Percentiles rank a stretch among this genome's conserved stretches.
phyloP scores from a whole-genome alignment of 495 filamentous ascomycete species.

The Aspergillus asperescens region DNA sequence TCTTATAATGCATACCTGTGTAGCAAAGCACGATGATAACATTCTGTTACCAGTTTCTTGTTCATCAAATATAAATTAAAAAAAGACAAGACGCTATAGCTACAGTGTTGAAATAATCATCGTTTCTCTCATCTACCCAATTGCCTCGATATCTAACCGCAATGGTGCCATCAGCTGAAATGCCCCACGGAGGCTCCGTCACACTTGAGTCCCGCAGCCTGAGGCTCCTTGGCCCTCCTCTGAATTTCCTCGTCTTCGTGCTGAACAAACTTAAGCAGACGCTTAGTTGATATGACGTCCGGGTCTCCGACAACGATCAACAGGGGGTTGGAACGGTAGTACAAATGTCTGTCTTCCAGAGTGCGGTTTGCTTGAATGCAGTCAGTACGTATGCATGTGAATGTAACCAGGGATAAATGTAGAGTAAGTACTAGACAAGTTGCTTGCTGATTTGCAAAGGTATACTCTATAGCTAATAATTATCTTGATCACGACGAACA shows the following conservation, averaged over 20 bases:
- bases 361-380: constrained; percentile 33
- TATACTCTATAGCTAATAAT: too few relatives aligned
- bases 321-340: constrained; percentile 40
- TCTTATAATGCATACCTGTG: not conserved
- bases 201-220: not conserved
- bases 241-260: constrained; percentile 26
- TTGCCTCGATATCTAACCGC: not conserved
- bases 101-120: not conserved
- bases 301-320: constrained; percentile 37
- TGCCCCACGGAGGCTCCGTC: not conserved
- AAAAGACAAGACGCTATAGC: not conserved
- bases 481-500: too few relatives aligned
- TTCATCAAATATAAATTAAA: too few relatives aligned
- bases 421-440: too few relatives aligned
- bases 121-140: not conserved
- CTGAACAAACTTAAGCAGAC: constrained; percentile 30
- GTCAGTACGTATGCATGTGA: too few relatives aligned
- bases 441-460: too few relatives aligned
- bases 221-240: constrained; percentile 1
- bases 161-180: not conserved
- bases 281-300: constrained; percentile 24
- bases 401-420: too few relatives aligned
- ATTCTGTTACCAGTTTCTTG: not conserved
- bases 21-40: not conserved
- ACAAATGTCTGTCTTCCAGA: constrained; percentile 42